These are phyloP conservation scores for Pseudogymnoascus pannorum DNA, from an alignment of 2,329 filamentous ascomycete species.

Conservation along the genomic window DNA sequence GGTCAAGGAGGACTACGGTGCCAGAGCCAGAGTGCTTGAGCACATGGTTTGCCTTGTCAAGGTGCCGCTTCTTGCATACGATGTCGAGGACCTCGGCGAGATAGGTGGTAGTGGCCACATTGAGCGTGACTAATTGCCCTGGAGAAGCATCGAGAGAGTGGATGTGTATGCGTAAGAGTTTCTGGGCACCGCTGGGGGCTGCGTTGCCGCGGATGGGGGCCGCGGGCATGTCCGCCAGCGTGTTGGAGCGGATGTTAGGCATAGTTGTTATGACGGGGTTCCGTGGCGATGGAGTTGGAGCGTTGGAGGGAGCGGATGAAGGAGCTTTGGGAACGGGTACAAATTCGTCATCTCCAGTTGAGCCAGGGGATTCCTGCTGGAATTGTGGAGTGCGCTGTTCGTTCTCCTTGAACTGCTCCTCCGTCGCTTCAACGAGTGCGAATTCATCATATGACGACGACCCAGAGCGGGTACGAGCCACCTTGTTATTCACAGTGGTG, in stretches of 20 bases:
- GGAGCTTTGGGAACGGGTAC: slow-evolving; percentile 31
- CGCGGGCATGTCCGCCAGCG: slow-evolving; percentile 50
- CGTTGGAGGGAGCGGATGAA: slow-evolving; percentile 36
- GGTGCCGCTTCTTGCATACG: slow-evolving; percentile 67
- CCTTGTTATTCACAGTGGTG: slow-evolving; percentile 64
- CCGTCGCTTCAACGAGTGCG: slow-evolving; percentile 65
- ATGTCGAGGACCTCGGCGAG: slow-evolving; percentile 74
- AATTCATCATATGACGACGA: slow-evolving; percentile 79
- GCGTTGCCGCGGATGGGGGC: slow-evolving; percentile 29
- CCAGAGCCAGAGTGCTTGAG: slow-evolving; percentile 70
- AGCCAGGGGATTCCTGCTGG: slow-evolving; percentile 43
- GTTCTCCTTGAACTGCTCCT: slow-evolving; percentile 62
- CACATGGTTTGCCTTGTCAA: slow-evolving; percentile 74
- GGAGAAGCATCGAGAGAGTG: slow-evolving; percentile 61
- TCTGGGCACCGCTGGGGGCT: slow-evolving; percentile 54
- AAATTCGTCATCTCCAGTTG: slow-evolving; percentile 34
- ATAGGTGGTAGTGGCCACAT: slow-evolving; percentile 76
- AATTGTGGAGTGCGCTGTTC: slow-evolving; percentile 61
- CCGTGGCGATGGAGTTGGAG: slow-evolving; percentile 32
- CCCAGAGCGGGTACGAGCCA: slow-evolving; percentile 51
- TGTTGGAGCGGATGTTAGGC: slow-evolving; percentile 43
- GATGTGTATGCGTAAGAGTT: slow-evolving; percentile 65
- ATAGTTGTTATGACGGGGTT: slow-evolving; percentile 57
- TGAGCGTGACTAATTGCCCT: slow-evolving; percentile 65
- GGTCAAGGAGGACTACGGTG: slow-evolving; percentile 67